A percentile compares a stretch with the other conserved stretches of the same genome.
phyloP scores from a whole-genome alignment of 345 rosid species.

The Syzygium aromaticum region DNA sequence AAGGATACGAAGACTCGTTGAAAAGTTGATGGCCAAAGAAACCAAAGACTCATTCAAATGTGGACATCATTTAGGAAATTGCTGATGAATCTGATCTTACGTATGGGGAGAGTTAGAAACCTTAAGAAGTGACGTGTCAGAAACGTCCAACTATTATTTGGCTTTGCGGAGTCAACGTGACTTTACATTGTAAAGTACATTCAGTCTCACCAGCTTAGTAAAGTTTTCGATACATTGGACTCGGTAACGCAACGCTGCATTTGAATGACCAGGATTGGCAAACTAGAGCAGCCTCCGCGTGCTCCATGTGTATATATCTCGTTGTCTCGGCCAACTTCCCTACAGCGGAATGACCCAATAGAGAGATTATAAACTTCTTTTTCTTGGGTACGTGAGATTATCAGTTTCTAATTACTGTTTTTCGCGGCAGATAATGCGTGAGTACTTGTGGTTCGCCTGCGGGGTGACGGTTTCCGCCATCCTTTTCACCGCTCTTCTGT shows the following conservation, averaged over 20 bases:
- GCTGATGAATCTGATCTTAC: neutral
- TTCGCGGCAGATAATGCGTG: neutral
- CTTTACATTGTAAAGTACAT: neutral
- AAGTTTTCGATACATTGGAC: neutral
- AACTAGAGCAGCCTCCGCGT: too few relatives aligned
- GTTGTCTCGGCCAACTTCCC: neutral
- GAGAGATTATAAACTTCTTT: neutral
- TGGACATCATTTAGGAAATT: neutral
- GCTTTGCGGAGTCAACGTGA: neutral
- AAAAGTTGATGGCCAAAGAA: neutral
- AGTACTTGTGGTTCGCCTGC: neutral
- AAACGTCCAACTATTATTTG: neutral
- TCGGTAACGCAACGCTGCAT: neutral
- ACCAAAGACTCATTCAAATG: neutral
- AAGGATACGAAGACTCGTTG: neutral
- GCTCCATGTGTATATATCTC: too few relatives aligned
- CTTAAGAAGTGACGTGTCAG: neutral
- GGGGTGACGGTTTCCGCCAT: neutral
- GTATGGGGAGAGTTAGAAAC: neutral
- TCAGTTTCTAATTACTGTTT: neutral
- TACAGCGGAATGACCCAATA: neutral
- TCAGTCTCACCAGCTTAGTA: neutral
- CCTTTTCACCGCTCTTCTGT: neutral
- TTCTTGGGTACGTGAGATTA: neutral
- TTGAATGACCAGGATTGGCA: too few relatives aligned